These are phyloP conservation scores for Mortierella sp. DNA, from an alignment of 371 early-diverging fungal genomes.

Conservation along the genomic window DNA sequence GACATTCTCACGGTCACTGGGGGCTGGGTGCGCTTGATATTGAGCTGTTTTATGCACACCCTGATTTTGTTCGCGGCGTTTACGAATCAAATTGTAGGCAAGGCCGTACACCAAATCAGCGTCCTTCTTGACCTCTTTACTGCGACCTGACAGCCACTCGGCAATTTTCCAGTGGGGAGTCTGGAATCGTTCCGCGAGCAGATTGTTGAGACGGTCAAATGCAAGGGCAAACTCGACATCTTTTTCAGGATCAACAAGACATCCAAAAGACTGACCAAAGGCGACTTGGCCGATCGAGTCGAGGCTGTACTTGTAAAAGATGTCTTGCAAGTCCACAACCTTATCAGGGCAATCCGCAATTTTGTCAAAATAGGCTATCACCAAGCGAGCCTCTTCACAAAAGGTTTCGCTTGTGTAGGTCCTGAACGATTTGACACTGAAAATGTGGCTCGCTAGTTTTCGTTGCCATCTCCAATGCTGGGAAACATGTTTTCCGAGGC, in stretches of 20 bases:
- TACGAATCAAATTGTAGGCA: constrained; percentile 55
- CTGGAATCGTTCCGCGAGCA: constrained; percentile 32
- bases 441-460: constrained; percentile 74
- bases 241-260: constrained; percentile 35
- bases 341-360: constrained; percentile 50
- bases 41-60: neutral
- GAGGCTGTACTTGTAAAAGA: constrained; percentile 61
- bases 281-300: constrained; percentile 63
- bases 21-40: neutral
- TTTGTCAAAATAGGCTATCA: constrained; percentile 47
- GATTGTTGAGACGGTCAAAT: constrained; percentile 61
- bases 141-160: constrained; percentile 42
- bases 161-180: constrained; percentile 50
- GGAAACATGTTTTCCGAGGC: constrained; percentile 16
- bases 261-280: constrained; percentile 56
- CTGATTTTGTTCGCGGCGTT: constrained; percentile 46
- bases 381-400: constrained; percentile 53
- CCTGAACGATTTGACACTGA: constrained; percentile 76
- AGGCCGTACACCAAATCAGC: constrained; percentile 51
- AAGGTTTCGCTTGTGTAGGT: constrained; percentile 57
- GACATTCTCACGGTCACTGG: constrained; percentile 4
- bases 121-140: constrained; percentile 18
- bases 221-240: constrained; percentile 61
- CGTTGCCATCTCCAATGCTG: constrained; percentile 74
- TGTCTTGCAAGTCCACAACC: constrained; percentile 55